Conservation (phyloP, 2,329 filamentous ascomycete species). For the Achaetomium macrosporum region DNA sequence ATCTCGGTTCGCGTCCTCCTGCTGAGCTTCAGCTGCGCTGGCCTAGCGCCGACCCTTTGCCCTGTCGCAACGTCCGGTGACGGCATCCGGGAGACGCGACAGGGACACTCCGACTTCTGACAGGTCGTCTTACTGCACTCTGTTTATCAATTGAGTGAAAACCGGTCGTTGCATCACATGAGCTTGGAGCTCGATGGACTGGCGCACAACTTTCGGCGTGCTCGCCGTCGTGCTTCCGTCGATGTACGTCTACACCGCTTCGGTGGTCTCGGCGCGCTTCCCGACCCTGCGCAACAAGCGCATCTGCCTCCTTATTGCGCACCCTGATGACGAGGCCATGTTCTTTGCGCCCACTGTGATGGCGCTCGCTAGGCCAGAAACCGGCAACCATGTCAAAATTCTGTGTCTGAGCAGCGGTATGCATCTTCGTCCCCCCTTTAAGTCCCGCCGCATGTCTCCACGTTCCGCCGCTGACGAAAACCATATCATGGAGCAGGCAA, state of each 20-base stretch:
- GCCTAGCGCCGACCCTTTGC: too few relatives aligned
- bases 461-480: background rate
- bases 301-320: conserved; percentile 88
- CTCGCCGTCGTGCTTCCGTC: conserved; percentile 39
- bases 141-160: background rate
- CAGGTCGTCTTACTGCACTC: background rate
- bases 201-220: conserved; percentile 31
- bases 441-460: background rate
- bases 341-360: conserved; percentile 91
- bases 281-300: conserved; percentile 73
- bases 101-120: background rate
- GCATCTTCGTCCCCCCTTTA: background rate
- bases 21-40: too few relatives aligned
- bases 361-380: conserved; percentile 70
- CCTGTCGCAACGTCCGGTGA: too few relatives aligned
- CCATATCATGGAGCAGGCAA: conserved; percentile 50
- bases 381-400: conserved; percentile 89
- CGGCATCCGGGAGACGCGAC: too few relatives aligned
- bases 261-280: conserved; percentile 45
- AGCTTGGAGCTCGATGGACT: conserved; percentile 22
- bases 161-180: background rate
- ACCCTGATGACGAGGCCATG: conserved; percentile 99
- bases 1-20: too few relatives aligned
- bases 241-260: conserved; percentile 48
- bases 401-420: conserved; percentile 81